Evolutionary conservation across 2,329 filamentous ascomycete species (phyloP).

Genomic region (Apiospora rasikravindrae): DNA sequence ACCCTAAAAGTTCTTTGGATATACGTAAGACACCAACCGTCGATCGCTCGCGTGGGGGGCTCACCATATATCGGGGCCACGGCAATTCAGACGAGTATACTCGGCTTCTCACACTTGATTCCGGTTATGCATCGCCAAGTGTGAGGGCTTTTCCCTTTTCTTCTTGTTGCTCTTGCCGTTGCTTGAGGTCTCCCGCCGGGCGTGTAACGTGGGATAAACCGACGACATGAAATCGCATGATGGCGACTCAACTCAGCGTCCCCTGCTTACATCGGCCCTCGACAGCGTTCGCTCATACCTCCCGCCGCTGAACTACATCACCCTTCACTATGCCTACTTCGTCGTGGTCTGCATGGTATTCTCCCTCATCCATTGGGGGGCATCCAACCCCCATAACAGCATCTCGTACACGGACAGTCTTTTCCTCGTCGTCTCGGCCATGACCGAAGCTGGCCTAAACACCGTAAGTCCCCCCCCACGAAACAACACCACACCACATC

Average conservation of each 20-base stretch:
- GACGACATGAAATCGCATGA: slow-evolving; percentile 3
- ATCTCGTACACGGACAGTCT: slow-evolving; percentile 68
- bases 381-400: slow-evolving; percentile 54
- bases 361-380: slow-evolving; percentile 66
- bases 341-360: slow-evolving; percentile 58
- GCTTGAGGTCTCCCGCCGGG: neutral
- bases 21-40: neutral
- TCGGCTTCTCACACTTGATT: neutral
- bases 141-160: neutral
- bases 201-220: neutral
- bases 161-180: neutral
- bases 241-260: neutral
- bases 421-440: slow-evolving; percentile 69
- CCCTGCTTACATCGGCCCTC: slow-evolving; percentile 16
- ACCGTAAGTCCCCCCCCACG: slow-evolving; percentile 41
- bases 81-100: neutral
- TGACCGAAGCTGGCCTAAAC: slow-evolving; percentile 72
- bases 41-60: neutral
- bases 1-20: neutral
- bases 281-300: slow-evolving; percentile 32
- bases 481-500: neutral
- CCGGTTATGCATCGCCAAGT: slow-evolving; percentile 3
- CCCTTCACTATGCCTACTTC: slow-evolving; percentile 72
- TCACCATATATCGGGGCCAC: neutral
- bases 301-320: slow-evolving; percentile 64